These are phyloP conservation scores for Xerocomellus chrysenteron DNA, from an alignment of 768 basidiomycete species.

Conservation along the genomic window DNA sequence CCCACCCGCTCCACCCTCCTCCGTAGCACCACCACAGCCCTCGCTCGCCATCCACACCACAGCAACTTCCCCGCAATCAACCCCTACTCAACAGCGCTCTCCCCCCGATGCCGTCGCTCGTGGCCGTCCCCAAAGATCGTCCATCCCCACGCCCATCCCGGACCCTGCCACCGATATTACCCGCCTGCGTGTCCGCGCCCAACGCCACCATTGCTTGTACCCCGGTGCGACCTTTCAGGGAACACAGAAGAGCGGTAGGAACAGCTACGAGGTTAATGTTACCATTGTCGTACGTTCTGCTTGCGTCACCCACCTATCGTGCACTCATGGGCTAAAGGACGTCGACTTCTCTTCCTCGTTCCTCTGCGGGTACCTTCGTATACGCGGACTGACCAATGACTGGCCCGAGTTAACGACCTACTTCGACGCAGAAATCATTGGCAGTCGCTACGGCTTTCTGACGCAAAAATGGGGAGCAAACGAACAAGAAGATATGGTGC, in stretches of 20 bases:
- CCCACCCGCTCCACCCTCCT: not conserved
- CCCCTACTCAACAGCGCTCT: conserved; percentile 19
- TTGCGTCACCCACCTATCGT: conserved; percentile 1
- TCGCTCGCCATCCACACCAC: conserved; percentile 15
- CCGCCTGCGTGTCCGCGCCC: conserved; percentile 67
- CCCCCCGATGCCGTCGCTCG: conserved; percentile 11
- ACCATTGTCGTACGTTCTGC: conserved; percentile 75
- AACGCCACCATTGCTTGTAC: conserved; percentile 76
- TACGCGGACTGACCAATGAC: conserved; percentile 88
- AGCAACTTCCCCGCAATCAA: conserved; percentile 8
- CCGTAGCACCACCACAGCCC: conserved; percentile 8
- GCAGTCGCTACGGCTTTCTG: conserved; percentile 84
- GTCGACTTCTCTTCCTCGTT: conserved; percentile 86
- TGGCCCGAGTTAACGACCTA: conserved; percentile 96
- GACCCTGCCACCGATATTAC: conserved; percentile 75
- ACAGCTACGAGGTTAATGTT: conserved; percentile 92
- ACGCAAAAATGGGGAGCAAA: conserved; percentile 90
- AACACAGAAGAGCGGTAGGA: conserved; percentile 91
- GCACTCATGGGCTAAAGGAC: conserved; percentile 50
- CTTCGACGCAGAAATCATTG: conserved; percentile 96
- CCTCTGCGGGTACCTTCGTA: conserved; percentile 89
- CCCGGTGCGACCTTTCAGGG: conserved; percentile 88
- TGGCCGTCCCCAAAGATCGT: conserved; percentile 7
- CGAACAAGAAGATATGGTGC: conserved; percentile 88
- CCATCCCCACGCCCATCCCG: conserved; percentile 24